A percentile compares a stretch with the other conserved stretches of the same genome.
Evolutionary conservation across 1,139 yeast genomes (phyloP).

Genomic region (Yamadazyma pseudoaaseri): DNA sequence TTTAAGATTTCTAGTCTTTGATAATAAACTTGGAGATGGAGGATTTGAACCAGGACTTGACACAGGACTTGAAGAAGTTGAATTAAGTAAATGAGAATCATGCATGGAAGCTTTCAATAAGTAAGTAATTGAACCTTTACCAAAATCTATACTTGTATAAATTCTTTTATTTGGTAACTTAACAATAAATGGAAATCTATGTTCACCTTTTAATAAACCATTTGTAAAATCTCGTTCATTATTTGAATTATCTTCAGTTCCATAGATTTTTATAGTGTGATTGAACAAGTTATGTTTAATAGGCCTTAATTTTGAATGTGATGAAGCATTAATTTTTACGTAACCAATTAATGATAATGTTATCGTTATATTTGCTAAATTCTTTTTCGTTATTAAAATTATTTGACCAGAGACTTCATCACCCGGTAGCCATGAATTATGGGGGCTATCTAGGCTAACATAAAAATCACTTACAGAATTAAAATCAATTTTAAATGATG

Average conservation of each 20-base stretch:
- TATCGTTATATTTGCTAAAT: constrained; percentile 53
- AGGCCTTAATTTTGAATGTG: constrained; percentile 52
- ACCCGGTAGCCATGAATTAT: constrained; percentile 65
- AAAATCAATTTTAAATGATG: constrained; percentile 37
- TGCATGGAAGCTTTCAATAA: constrained; percentile 56
- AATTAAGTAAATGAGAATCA: constrained; percentile 13
- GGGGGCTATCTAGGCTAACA: constrained; percentile 70
- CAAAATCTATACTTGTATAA: constrained; percentile 77
- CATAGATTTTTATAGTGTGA: constrained; percentile 68
- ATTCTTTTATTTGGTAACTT: constrained; percentile 70
- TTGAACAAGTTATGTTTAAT: constrained; percentile 56
- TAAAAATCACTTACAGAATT: constrained; percentile 61
- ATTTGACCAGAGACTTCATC: constrained; percentile 67
- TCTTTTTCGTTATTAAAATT: constrained; percentile 53
- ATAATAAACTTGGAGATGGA: constrained; percentile 14
- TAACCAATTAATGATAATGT: constrained; percentile 55
- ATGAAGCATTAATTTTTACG: constrained; percentile 53
- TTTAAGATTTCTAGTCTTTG: constrained; percentile 25
- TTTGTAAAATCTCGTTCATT: constrained; percentile 24
- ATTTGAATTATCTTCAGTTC: constrained; percentile 31
- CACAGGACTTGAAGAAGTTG: constrained; percentile 5
- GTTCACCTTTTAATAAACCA: constrained; percentile 77
- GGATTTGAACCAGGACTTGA: constrained; percentile 6
- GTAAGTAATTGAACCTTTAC: constrained; percentile 79
- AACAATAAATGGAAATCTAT: constrained; percentile 81